Percentiles rank a stretch among this genome's conserved stretches.
phyloP scores from a whole-genome alignment of 306 rosid genomes.

The Carpinus viminea region DNA sequence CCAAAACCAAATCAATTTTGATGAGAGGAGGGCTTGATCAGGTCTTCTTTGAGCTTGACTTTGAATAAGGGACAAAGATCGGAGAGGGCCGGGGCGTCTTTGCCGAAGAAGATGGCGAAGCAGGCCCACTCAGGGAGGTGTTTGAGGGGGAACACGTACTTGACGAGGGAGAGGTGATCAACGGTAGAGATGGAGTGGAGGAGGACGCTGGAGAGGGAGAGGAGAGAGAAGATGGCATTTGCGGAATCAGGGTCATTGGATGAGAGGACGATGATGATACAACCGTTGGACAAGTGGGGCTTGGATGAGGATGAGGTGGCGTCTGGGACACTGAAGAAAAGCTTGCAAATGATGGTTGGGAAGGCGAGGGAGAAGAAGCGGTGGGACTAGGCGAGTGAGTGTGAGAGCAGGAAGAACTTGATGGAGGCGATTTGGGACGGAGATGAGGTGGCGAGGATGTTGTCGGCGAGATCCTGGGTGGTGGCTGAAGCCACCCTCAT shows the following conservation, averaged over 20 bases:
- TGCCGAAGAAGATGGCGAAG: constrained; percentile 37
- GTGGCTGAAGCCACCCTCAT: no score
- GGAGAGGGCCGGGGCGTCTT: constrained; percentile 40
- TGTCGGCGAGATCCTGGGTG: constrained; percentile 67
- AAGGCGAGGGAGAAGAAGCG: constrained; percentile 88
- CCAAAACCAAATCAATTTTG: no score
- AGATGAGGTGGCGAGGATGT: constrained; percentile 47
- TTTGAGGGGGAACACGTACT: constrained; percentile 75
- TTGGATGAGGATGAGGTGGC: constrained; percentile 16
- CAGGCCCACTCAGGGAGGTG: constrained; percentile 82
- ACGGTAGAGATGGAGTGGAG: constrained; percentile 59
- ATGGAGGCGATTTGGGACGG: constrained; percentile 62
- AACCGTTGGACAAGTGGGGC: constrained; percentile 47
- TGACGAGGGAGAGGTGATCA: constrained; percentile 69
- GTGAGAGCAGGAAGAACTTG: constrained; percentile 62
- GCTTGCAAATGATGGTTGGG: constrained; percentile 81
- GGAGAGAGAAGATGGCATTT: constrained; percentile 54
- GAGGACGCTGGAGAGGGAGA: constrained; percentile 63
- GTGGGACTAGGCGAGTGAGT: constrained; percentile 80
- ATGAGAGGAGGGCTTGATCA: constrained; percentile 30
- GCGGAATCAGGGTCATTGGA: constrained; percentile 51
- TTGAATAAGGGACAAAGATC: constrained; percentile 64
- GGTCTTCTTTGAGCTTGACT: constrained; percentile 42
- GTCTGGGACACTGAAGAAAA: constrained; percentile 80
- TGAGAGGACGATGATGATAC: constrained; percentile 54